These are phyloP conservation scores for Myxozyma sirexii DNA, from an alignment of 805 yeast genomes.

Conservation along the genomic window DNA sequence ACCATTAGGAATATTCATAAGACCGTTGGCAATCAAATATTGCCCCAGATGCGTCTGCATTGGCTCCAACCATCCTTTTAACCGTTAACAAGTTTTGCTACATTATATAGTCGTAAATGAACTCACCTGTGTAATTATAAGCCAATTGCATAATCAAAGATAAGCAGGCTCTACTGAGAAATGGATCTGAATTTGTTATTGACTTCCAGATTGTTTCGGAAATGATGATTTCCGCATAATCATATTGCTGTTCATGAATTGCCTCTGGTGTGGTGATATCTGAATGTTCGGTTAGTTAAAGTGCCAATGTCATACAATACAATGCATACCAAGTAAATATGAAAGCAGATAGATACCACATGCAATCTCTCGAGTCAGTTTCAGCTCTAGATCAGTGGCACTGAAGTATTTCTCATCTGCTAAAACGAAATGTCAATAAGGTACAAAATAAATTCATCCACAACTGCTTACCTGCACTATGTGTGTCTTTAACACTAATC, in stretches of 20 bases:
- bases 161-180: conserved; percentile 21
- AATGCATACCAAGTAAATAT: conserved; percentile 20
- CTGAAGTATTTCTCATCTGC: conserved; percentile 32
- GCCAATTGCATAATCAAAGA: conserved; percentile 19
- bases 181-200: conserved; percentile 19
- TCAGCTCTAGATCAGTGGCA: conserved; percentile 19
- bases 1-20: conserved; percentile 18
- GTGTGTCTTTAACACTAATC: conserved; percentile 39
- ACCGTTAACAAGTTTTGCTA: not conserved
- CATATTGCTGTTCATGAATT: conserved; percentile 24
- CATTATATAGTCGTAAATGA: not conserved
- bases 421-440: not conserved
- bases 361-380: conserved; percentile 25
- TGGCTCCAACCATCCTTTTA: conserved; percentile 19
- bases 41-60: conserved; percentile 14
- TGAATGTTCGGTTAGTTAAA: not conserved
- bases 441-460: too few species aligned
- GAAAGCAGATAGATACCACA: conserved; percentile 21
- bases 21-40: conserved; percentile 25
- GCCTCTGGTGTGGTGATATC: conserved; percentile 16
- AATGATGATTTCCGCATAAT: conserved; percentile 27
- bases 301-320: not conserved
- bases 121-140: conserved; percentile 18
- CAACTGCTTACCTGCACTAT: conserved; percentile 16
- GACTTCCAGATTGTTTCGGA: conserved; percentile 29